Evolutionary conservation across 2,329 filamentous ascomycete species (phyloP).

Genomic region (Aureobasidium melanogenum): DNA sequence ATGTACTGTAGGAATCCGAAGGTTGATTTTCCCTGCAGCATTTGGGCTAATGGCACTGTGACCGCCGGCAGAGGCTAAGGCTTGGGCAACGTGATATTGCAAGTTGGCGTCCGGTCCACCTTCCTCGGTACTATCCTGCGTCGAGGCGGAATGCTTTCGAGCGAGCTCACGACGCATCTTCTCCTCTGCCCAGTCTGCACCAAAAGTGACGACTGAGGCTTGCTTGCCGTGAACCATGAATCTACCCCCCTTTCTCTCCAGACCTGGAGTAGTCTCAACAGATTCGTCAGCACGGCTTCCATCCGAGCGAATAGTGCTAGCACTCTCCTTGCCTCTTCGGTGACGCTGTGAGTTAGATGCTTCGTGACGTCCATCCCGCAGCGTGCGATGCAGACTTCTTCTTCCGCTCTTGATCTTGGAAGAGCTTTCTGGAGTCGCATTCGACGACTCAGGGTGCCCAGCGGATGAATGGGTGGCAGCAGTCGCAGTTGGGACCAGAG

Average conservation of each 20-base stretch:
- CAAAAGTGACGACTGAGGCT: conserved; percentile 93
- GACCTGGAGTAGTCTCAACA: conserved; percentile 52
- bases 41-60: background rate
- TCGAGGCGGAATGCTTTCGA: background rate
- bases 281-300: conserved; percentile 43
- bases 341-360: conserved; percentile 51
- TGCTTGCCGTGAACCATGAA: conserved; percentile 98
- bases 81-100: background rate
- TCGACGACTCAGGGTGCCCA: background rate
- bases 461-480: conserved; percentile 10
- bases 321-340: conserved; percentile 67
- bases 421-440: conserved; percentile 20
- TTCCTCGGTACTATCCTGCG: background rate
- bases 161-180: conserved; percentile 24
- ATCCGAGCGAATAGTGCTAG: conserved; percentile 42
- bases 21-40: background rate
- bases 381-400: conserved; percentile 78
- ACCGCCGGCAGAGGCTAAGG: background rate
- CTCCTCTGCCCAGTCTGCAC: conserved; percentile 69
- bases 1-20: background rate
- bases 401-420: conserved; percentile 52
- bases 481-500: conserved; percentile 3
- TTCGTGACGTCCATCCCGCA: conserved; percentile 52
- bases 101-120: conserved; percentile 6
- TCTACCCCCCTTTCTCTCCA: conserved; percentile 72